These are phyloP conservation scores for Adansonia madagascariensis DNA, from an alignment of 441 rosid genomes.

Conservation along the genomic window DNA sequence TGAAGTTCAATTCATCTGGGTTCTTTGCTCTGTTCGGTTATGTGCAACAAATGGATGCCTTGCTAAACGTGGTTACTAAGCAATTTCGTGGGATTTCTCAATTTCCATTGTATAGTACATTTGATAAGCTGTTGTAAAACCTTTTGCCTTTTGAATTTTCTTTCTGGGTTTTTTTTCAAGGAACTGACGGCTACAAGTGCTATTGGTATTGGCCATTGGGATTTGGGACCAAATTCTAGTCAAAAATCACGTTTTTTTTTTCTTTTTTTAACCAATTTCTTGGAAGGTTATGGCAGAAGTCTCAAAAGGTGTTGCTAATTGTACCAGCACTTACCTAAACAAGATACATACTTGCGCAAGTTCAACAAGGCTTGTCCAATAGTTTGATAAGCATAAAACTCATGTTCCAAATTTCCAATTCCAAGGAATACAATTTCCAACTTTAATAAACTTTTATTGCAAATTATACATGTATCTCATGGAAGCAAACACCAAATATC, in stretches of 20 bases:
- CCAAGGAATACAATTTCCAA: not conserved
- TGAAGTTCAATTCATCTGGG: not conserved
- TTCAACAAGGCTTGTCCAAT: not conserved
- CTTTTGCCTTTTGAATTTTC: not conserved
- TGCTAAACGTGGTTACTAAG: not conserved
- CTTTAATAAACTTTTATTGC: not conserved
- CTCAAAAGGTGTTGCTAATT: not conserved
- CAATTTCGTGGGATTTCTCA: not conserved
- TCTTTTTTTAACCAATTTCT: not conserved
- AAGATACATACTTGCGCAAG: not conserved
- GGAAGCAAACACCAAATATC: not conserved
- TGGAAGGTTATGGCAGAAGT: not conserved
- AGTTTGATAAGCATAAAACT: not conserved
- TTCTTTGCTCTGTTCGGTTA: not conserved
- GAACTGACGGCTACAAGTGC: not conserved
- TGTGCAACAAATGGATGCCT: not conserved
- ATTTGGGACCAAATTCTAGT: not conserved
- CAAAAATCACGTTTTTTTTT: not conserved
- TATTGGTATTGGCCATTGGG: not conserved
- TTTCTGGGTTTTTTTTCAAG: not conserved
- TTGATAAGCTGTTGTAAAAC: not conserved
- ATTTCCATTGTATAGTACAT: not conserved
- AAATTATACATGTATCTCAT: not conserved
- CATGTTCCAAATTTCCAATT: not conserved
- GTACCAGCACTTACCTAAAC: not conserved